These are phyloP conservation scores for Posidonia australis DNA, from an alignment of 106 monocot species.

Conservation along the genomic window DNA sequence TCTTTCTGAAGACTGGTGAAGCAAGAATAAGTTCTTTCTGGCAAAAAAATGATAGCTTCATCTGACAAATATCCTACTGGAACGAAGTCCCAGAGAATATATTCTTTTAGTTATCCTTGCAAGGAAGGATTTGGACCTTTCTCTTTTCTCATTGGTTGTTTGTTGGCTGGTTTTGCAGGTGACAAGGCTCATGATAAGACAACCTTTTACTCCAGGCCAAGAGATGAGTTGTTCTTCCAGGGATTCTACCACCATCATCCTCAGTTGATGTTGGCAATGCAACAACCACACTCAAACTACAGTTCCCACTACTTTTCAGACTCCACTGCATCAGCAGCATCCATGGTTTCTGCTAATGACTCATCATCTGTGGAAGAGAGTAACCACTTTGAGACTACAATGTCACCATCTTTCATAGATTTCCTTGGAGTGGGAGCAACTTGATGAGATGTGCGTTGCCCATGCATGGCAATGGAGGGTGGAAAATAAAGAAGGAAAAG, in stretches of 20 bases:
- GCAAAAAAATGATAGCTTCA: background rate
- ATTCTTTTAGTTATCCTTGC: background rate
- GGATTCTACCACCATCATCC: constrained; percentile 14
- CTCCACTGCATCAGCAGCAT: constrained; percentile 8
- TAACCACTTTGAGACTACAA: constrained; percentile 8
- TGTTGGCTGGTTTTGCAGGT: constrained; percentile 21
- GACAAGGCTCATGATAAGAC: constrained; percentile 6
- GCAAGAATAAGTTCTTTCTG: constrained; percentile 2
- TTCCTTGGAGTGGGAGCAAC: constrained; percentile 91
- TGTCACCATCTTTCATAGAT: constrained; percentile 69
- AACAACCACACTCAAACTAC: constrained; percentile 9
- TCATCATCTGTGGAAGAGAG: constrained; percentile 17
- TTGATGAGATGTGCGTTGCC: background rate
- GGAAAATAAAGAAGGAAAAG: no score
- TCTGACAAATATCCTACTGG: background rate
- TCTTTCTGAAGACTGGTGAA: constrained; percentile 11
- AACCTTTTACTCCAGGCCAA: constrained; percentile 3
- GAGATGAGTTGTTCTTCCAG: constrained; percentile 6
- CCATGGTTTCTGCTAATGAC: constrained; percentile 10
- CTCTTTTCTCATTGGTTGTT: background rate
- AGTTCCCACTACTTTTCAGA: background rate
- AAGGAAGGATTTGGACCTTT: background rate
- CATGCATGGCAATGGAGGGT: no score
- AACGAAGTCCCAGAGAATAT: background rate
- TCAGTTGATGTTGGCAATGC: constrained; percentile 35